A percentile compares a stretch with the other conserved stretches of the same genome.
These are phyloP conservation scores for Amanita rimosa DNA, from an alignment of 768 basidiomycete genomes.

Conservation along the genomic window DNA sequence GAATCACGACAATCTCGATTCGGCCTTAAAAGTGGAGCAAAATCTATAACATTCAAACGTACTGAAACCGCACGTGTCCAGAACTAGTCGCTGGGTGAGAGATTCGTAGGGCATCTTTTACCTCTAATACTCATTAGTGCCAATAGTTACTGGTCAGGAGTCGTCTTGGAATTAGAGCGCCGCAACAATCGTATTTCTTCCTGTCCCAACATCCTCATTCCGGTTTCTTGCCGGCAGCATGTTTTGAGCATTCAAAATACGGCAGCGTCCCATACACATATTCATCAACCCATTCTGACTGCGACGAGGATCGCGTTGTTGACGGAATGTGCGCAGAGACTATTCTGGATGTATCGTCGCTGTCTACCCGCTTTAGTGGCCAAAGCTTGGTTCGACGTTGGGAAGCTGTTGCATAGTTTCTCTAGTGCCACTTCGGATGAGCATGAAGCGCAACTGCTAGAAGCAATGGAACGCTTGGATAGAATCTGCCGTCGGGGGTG, in stretches of 20 bases:
- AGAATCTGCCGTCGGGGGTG: slow-evolving; percentile 60
- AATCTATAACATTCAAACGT: slow-evolving; percentile 72
- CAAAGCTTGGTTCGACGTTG: slow-evolving; percentile 79
- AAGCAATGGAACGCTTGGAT: slow-evolving; percentile 21
- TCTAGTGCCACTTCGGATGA: not conserved
- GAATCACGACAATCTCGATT: slow-evolving; percentile 24
- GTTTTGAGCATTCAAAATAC: no score
- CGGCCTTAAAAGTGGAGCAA: slow-evolving; percentile 21
- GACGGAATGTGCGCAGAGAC: slow-evolving; percentile 67
- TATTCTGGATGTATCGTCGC: slow-evolving; percentile 80
- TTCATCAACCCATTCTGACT: slow-evolving; percentile 10
- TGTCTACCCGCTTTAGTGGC: slow-evolving; percentile 63
- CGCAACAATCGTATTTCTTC: slow-evolving; percentile 65
- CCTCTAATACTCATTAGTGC: slow-evolving; percentile 6
- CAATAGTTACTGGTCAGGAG: slow-evolving; percentile 59
- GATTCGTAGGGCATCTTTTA: not conserved
- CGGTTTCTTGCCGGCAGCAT: no score
- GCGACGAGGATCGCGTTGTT: slow-evolving; percentile 47
- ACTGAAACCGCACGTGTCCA: slow-evolving; percentile 64
- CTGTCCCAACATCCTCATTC: slow-evolving; percentile 57
- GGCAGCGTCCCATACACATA: slow-evolving; percentile 2
- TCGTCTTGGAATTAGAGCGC: slow-evolving; percentile 68
- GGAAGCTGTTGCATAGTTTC: slow-evolving; percentile 56
- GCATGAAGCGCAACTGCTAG: slow-evolving; percentile 7
- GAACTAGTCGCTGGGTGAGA: slow-evolving; percentile 71